Percentiles rank a stretch among this genome's conserved stretches.
These are phyloP conservation scores for Skeletonema grethae DNA, from an alignment of 108 stramenopile species.

Conservation along the genomic window DNA sequence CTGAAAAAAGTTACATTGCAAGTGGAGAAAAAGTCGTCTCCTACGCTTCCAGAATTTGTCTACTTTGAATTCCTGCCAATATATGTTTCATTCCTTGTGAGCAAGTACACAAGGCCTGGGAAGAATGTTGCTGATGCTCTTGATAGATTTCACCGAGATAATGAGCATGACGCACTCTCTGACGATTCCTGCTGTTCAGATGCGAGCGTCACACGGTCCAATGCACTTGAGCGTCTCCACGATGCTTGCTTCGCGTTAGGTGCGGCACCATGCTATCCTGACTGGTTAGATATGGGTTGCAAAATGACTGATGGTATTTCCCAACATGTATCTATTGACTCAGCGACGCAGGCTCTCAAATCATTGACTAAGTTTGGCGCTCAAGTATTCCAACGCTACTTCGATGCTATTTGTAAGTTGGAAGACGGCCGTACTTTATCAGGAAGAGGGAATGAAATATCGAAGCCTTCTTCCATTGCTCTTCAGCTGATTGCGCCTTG, in stretches of 20 bases:
- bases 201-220: constrained; percentile 16
- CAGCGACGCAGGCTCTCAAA: constrained; percentile 51
- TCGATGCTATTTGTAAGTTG: constrained; percentile 12
- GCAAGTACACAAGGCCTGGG: constrained; percentile 61
- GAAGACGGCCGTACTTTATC: constrained; percentile 4
- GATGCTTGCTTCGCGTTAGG: constrained; percentile 65
- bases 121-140: constrained; percentile 32
- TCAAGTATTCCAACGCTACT: constrained; percentile 45
- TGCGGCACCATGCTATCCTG: constrained; percentile 78
- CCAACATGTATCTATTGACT: constrained; percentile 42
- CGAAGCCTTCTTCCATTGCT: constrained; percentile 8
- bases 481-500: constrained; percentile 35
- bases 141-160: constrained; percentile 20
- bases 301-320: constrained; percentile 51
- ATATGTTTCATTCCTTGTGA: constrained; percentile 60
- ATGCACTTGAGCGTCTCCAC: constrained; percentile 54
- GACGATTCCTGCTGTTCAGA: constrained; percentile 43
- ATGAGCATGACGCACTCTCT: constrained; percentile 11
- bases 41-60: constrained; percentile 29
- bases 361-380: constrained; percentile 50
- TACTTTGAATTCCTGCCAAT: constrained; percentile 53
- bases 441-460: not conserved
- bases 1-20: constrained; percentile 7
- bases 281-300: constrained; percentile 75
- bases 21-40: constrained; percentile 8